phyloP scores from a whole-genome alignment of 345 rosid genomes.

The Corchorus olitorius region DNA sequence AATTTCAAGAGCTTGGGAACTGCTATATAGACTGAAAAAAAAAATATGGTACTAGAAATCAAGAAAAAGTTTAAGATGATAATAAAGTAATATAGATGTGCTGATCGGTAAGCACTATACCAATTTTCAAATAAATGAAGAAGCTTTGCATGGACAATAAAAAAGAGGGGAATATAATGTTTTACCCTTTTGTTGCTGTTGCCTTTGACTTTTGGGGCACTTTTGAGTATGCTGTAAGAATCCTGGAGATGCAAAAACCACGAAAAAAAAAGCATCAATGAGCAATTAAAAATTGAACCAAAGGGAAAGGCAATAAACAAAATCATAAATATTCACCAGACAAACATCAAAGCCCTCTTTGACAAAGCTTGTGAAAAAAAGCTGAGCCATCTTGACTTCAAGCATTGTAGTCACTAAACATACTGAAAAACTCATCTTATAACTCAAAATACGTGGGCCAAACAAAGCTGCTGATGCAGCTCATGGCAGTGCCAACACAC shows the following conservation, averaged over 20 bases:
- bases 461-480: neutral
- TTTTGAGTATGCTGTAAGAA: slow-evolving; percentile 84
- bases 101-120: neutral
- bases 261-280: neutral
- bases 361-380: neutral
- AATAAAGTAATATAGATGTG: neutral
- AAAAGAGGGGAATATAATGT: neutral
- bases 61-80: neutral
- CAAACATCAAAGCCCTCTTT: neutral
- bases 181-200: slow-evolving; percentile 69
- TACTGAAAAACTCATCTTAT: neutral
- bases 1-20: neutral
- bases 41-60: neutral
- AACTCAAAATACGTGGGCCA: neutral
- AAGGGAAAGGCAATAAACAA: slow-evolving; percentile 7
- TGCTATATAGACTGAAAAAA: neutral
- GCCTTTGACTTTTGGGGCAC: slow-evolving; percentile 77
- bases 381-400: neutral
- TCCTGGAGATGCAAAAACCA: slow-evolving; percentile 44
- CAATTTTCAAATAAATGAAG: neutral
- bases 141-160: neutral
- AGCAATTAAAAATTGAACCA: neutral
- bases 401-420: neutral
- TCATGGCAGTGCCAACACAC: neutral
- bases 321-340: neutral